Base-by-base conservation (phyloP, 2,329 filamentous ascomycete species). In the Colletotrichum chrysophilum region DNA sequence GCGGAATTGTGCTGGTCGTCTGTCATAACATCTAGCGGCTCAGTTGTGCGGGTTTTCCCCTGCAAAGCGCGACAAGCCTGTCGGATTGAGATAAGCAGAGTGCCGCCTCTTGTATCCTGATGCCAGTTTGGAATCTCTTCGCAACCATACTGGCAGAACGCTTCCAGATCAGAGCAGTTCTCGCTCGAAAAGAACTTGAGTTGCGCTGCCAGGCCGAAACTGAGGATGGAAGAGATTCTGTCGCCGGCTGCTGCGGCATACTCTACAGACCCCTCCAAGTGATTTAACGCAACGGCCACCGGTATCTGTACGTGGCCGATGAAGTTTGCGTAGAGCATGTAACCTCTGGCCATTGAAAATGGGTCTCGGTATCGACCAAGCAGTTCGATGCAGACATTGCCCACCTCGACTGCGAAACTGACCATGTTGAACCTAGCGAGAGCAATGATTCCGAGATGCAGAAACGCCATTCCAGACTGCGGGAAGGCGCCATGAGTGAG, bases 111-210 rank as follows among this genome's bases (percentile, higher is more conserved):
- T 2, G 93, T 89, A 79, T 96, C 94, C 60, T 89, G 86, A 62
- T 92, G 87, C 94, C 94, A 96, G 66, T 93, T 91, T 2, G 91
- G 91, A 74, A 95, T 91, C 77, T 96, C 94, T 76, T 95, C 91
- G 76, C 93, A 93, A n/a, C 92, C 90, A 76, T 93, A 94, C 64
- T 92, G 89, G 79, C 93, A 94, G 80, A 92, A 94, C 0, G 89
- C 89, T 81, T 96, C 94, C 0, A 95, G 85, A 71, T 96, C 94
- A 16, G 87, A 86, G 64, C 92, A 87, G 74, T 95, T 93, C 77
- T 95, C 91, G 78, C 92, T 93, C 14, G 91, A 90, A 82, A 93
- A 95, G 71, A 96, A 90, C 78, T 91, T 92, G 79, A 93, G 90
- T 77, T 91, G 89, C 4, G 93, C 91, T 36, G 90, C 88, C 24